These are phyloP conservation scores for Euphorbia schlechtendalii DNA, from an alignment of 441 rosid species.

Conservation along the genomic window DNA sequence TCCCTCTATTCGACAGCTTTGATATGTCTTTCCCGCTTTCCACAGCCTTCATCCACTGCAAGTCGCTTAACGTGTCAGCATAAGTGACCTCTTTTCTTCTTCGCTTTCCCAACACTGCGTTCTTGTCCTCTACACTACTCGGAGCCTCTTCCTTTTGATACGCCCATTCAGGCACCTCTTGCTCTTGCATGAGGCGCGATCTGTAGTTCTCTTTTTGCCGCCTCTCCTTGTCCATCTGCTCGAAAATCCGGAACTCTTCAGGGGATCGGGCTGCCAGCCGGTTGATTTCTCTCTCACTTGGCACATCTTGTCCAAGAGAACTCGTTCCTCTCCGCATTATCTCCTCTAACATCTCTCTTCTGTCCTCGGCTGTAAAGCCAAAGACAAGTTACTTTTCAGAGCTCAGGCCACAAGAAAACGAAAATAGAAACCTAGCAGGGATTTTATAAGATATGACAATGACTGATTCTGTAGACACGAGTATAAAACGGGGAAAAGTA, in stretches of 20 bases:
- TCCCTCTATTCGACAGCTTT: slow-evolving; percentile 38
- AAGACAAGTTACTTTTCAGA: slow-evolving; percentile 14
- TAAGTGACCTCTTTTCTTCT: slow-evolving; percentile 77
- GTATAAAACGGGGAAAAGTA: too few relatives aligned
- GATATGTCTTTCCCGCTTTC: slow-evolving; percentile 79
- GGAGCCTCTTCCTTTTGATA: slow-evolving; percentile 59
- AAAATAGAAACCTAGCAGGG: background rate
- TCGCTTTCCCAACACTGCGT: slow-evolving; percentile 63
- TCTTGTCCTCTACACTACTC: slow-evolving; percentile 45
- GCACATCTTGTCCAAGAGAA: slow-evolving; percentile 92
- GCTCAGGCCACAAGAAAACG: slow-evolving; percentile 7
- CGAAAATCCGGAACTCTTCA: slow-evolving; percentile 87
- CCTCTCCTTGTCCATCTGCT: slow-evolving; percentile 95
- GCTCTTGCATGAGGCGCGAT: slow-evolving; percentile 92
- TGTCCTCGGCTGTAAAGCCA: slow-evolving; percentile 77
- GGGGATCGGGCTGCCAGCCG: slow-evolving; percentile 88
- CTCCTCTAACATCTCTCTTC: slow-evolving; percentile 93
- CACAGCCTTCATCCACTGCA: slow-evolving; percentile 87
- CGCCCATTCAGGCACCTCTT: slow-evolving; percentile 99
- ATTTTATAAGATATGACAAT: background rate
- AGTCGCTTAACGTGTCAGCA: slow-evolving; percentile 75
- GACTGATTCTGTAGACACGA: background rate
- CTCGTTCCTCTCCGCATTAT: slow-evolving; percentile 97
- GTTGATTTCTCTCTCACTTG: slow-evolving; percentile 98
- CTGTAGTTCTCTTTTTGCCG: slow-evolving; percentile 76